These are phyloP conservation scores for Rauvolfia tetraphylla DNA, from an alignment of 257 asterid genomes.

Conservation along the genomic window DNA sequence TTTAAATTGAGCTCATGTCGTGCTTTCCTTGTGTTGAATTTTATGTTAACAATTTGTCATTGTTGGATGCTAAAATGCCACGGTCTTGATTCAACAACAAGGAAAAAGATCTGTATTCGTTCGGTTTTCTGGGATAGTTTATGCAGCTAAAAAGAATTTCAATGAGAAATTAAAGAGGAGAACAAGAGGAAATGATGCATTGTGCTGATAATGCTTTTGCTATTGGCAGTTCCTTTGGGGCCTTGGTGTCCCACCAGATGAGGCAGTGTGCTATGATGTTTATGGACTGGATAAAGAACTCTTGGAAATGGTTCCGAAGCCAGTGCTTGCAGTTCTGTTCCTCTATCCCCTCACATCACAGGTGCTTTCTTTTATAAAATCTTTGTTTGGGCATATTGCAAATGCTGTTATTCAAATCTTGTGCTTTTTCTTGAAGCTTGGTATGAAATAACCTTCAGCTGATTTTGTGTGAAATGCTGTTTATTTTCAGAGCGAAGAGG, in stretches of 20 bases:
- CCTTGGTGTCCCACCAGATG: constrained; percentile 68
- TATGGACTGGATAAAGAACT: constrained; percentile 92
- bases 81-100: neutral
- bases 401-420: neutral
- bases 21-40: neutral
- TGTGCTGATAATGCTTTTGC: constrained; percentile 15
- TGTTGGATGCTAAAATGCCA: neutral
- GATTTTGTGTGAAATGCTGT: constrained; percentile 22
- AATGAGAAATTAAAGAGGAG: neutral
- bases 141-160: neutral
- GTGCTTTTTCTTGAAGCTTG: neutral
- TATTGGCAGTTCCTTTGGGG: constrained; percentile 80
- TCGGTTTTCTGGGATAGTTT: neutral
- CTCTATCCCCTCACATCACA: constrained; percentile 75
- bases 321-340: constrained; percentile 81
- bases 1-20: neutral
- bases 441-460: neutral
- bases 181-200: neutral
- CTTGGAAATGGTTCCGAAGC: constrained; percentile 92
- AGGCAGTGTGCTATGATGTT: constrained; percentile 90
- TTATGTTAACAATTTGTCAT: neutral
- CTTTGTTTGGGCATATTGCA: neutral
- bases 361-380: constrained; percentile 34
- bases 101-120: neutral
- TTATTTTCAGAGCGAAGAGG: constrained; percentile 69